Evolutionary conservation across 2,329 filamentous ascomycete genomes (phyloP), one percentile per base, ranked within the genome.

Genomic region (Byssochlamys sp.): DNA sequence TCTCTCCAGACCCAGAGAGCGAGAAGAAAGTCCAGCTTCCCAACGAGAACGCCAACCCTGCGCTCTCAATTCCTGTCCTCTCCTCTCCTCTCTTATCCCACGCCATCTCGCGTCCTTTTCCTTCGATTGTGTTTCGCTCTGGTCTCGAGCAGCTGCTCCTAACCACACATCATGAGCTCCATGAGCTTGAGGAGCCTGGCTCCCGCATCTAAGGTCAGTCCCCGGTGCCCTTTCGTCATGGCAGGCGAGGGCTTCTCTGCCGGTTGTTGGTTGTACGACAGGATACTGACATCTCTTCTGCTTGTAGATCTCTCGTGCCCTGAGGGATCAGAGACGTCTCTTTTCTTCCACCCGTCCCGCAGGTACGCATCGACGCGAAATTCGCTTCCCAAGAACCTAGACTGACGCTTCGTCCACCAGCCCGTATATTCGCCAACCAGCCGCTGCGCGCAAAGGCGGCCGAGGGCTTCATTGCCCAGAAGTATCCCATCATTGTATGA

Each of bases 391-490:
- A 45, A n/a, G 39, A 45, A 7, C 39, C n/a, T n/a, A 24, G 39
- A 45, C 39, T 45, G 39, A 45, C 39, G 7, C 14, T 9, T 45
- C 39, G n/a, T 45, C 62, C 65, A 59, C 61, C 67, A 91, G 89
- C 90, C 70, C 86, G 88, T 74, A 89, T 97, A 73, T 89, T 95
- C 74, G 86, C 88, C 68, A 92, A 88, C 76, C 84, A 86, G 66
- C 89, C 90, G 65, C 82, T 97, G 64, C 87, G 91, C 75, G 94
- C 92, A 58, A 96, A 95, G 81, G 91, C 96, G 80, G 91, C 91
- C 31, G 89, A 89, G 62, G 86, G 89, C 53, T 89, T 90, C 72
- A 83, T 96, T 68, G 89, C 86, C 76, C 87, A 82, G 76, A 94
- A 96, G 78, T 97, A 99, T 76, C 89, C 91, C 54, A 89, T 99